These are phyloP conservation scores for Coemansia umbellata DNA, from an alignment of 192 early-diverging fungal genomes.

Conservation along the genomic window DNA sequence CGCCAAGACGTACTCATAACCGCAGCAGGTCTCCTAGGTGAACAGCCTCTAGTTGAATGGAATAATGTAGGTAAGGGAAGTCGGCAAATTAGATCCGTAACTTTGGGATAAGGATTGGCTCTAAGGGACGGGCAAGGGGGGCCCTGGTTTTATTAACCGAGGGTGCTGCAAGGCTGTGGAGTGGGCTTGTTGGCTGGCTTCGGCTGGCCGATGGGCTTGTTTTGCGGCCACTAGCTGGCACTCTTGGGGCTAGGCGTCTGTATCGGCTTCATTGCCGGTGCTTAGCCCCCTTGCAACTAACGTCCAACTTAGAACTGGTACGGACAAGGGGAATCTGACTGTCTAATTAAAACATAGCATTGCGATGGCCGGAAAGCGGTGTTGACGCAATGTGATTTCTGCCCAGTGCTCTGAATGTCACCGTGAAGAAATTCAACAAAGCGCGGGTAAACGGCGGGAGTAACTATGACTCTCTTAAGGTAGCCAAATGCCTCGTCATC, in stretches of 20 bases:
- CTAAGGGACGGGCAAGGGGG: slow-evolving; percentile 61
- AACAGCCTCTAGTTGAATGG: slow-evolving; percentile 81
- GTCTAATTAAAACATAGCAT: slow-evolving; percentile 88
- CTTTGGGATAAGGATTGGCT: slow-evolving; percentile 83
- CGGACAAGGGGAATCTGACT: slow-evolving; percentile 78
- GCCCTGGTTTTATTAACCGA: slow-evolving; percentile 22
- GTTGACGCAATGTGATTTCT: slow-evolving; percentile 82
- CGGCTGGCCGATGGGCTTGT: slow-evolving; percentile 7
- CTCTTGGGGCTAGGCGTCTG: slow-evolving; percentile 1
- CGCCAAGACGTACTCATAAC: slow-evolving; percentile 73
- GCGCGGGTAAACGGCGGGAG: slow-evolving; percentile 75
- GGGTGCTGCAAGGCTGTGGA: slow-evolving; percentile 3
- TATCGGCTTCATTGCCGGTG: neutral
- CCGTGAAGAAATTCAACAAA: slow-evolving; percentile 75
- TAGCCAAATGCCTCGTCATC: slow-evolving; percentile 58
- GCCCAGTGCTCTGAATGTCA: slow-evolving; percentile 84
- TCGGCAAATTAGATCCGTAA: slow-evolving; percentile 84
- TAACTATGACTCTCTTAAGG: slow-evolving; percentile 79
- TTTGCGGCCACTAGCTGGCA: slow-evolving; percentile 9
- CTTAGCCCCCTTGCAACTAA: slow-evolving; percentile 50
- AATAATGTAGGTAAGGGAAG: slow-evolving; percentile 83
- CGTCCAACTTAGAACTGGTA: slow-evolving; percentile 78
- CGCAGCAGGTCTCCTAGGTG: slow-evolving; percentile 77
- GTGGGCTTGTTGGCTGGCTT: slow-evolving; percentile 16
- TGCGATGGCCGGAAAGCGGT: slow-evolving; percentile 71